These are phyloP conservation scores for Herpetomonas muscarum DNA, from an alignment of 208 protist species.

Conservation along the genomic window DNA sequence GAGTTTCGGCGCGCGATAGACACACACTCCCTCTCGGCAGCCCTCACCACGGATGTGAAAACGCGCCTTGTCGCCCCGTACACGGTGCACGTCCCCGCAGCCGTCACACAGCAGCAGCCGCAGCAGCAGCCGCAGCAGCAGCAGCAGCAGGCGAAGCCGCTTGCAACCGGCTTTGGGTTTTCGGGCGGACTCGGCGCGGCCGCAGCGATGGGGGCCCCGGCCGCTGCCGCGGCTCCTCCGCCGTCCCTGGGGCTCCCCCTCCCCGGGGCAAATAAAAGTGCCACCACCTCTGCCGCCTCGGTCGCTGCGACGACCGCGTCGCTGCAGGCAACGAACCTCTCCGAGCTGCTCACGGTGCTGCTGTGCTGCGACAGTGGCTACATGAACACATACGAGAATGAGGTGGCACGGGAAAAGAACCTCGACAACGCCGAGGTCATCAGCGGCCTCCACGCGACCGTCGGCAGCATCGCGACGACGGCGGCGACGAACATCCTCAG, in stretches of 20 bases:
- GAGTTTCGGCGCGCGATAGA: constrained; percentile 20
- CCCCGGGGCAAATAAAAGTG: neutral
- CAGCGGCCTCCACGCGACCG: constrained; percentile 22
- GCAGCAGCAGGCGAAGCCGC: neutral
- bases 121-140: neutral
- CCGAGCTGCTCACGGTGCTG: constrained; percentile 33
- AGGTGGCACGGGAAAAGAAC: neutral
- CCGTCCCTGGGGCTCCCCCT: too few species aligned
- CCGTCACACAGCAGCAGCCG: constrained; percentile 4
- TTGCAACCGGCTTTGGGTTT: neutral
- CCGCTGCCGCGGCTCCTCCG: neutral
- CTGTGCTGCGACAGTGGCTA: constrained; percentile 43
- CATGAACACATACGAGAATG: constrained; percentile 23
- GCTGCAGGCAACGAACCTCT: constrained; percentile 11
- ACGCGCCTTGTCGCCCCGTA: constrained; percentile 42
- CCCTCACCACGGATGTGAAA: constrained; percentile 34
- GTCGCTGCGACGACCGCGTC: constrained; percentile 4
- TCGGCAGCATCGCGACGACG: constrained; percentile 23
- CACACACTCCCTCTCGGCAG: constrained; percentile 25
- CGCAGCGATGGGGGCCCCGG: neutral
- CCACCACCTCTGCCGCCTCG: neutral
- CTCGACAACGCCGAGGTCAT: constrained; percentile 20
- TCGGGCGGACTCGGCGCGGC: neutral
- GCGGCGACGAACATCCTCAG: constrained; percentile 44
- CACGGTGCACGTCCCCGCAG: constrained; percentile 8